Evolutionary conservation across 1,284 basidiomycete species (phyloP), one percentile per base, ranked within the genome.

Genomic region (Boletellus dicymbophilus): DNA sequence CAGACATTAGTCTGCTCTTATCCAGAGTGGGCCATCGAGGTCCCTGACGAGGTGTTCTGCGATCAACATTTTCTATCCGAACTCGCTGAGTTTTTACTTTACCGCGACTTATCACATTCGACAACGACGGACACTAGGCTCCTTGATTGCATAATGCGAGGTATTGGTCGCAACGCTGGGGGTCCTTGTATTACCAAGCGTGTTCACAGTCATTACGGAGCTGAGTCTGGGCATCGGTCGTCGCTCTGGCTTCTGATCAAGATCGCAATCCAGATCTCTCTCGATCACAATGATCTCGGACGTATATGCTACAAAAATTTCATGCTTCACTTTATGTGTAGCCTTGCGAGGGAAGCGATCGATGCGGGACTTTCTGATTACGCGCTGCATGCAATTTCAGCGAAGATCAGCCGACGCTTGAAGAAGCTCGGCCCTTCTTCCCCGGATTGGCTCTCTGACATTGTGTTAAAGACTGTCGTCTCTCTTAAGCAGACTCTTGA

Each of bases 1-100:
- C 46, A 26, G 2, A 33, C 67, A 16, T 57, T 73, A 11, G 15
- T 65, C 12, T 59, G 60, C 22, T 58, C 57, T 3, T 72, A 62
- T 45, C 71, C 71, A 18, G 60, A 53, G 4, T 62, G 63, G 1
- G 61, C 63, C 6, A 48, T 66, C 22, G 48, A 51, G 3, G 28
- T 61, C 3, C 58, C 59, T 3, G 37, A 38, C 8, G 34, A 46
- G 7, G 48, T 58, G 2, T 50, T 60, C 33, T 25, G 51, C 12
- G 51, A 70, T 22, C n/a, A 27, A 13, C 22, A 26, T 0, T 65
- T 67, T 44, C 54, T 44, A 4, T 30, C 25, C 18, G 57, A 69
- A 21, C 55, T 73, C 3, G 52, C 63, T 5, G 51, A 58, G 13
- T 65, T 65, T 48, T 52, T 72, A 16, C 30, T 30, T 30, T 30